Conservation (phyloP, 805 yeast genomes). For the Brettanomyces custersianus region DNA sequence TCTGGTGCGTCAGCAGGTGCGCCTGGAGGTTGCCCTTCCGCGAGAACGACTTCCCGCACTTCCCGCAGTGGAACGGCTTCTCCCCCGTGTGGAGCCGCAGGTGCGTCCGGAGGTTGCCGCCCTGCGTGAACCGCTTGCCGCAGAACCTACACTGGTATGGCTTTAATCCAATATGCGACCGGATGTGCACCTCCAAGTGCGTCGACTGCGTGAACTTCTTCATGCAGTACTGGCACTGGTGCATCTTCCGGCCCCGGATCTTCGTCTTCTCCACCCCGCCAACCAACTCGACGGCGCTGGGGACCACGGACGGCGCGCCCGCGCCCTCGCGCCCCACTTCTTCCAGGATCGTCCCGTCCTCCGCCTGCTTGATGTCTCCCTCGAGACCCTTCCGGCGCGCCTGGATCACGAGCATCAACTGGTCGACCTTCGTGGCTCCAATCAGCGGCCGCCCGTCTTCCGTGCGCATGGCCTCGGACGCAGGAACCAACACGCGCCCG, state of each 20-base stretch:
- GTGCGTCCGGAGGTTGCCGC: slow-evolving; percentile 85
- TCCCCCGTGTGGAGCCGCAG: slow-evolving; percentile 85
- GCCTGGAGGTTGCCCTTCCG: slow-evolving; percentile 90
- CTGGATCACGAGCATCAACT: slow-evolving; percentile 82
- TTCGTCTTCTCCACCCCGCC: slow-evolving; percentile 73
- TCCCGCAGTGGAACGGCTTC: slow-evolving; percentile 75
- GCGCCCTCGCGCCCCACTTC: slow-evolving; percentile 17
- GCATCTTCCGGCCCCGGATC: slow-evolving; percentile 38
- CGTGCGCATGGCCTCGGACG: slow-evolving; percentile 35
- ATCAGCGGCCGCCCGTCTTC: slow-evolving; percentile 63
- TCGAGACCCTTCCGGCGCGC: slow-evolving; percentile 73
- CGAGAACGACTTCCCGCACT: slow-evolving; percentile 71
- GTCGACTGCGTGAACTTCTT: slow-evolving; percentile 84
- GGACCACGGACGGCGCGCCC: slow-evolving; percentile 29
- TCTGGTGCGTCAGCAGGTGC: slow-evolving; percentile 74
- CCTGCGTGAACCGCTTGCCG: slow-evolving; percentile 78
- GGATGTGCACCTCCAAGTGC: slow-evolving; percentile 79
- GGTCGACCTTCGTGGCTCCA: slow-evolving; percentile 88
- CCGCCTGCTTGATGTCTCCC: slow-evolving; percentile 52
- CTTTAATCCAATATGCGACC: slow-evolving; percentile 80
- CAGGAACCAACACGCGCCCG: slow-evolving; percentile 27
- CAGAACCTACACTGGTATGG: slow-evolving; percentile 78
- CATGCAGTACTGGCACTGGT: slow-evolving; percentile 69
- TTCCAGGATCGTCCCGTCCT: slow-evolving; percentile 63
- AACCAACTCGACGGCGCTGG: slow-evolving; percentile 56